Conservation (phyloP, 2,329 filamentous ascomycete genomes). For the Dactylellina cionopaga region DNA sequence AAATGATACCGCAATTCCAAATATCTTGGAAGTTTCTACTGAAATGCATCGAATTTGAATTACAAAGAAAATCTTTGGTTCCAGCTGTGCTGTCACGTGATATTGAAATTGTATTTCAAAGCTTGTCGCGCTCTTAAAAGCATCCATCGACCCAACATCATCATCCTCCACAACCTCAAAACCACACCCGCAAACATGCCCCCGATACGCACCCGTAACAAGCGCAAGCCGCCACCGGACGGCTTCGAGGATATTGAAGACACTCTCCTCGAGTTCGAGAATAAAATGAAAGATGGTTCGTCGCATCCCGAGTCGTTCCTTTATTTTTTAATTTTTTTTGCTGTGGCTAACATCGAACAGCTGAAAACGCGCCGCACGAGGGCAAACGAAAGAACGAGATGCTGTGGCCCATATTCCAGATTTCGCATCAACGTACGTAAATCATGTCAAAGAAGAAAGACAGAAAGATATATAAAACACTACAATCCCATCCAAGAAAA, state of each 20-base stretch:
- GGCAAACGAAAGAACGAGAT: constrained; percentile 88
- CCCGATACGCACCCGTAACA: constrained; percentile 77
- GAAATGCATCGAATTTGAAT: constrained; percentile 20
- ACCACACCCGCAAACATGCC: constrained; percentile 69
- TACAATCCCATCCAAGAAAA: background rate
- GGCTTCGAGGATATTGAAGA: constrained; percentile 90
- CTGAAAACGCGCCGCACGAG: constrained; percentile 84
- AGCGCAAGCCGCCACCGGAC: constrained; percentile 82
- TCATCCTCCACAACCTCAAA: constrained; percentile 18
- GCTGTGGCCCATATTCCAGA: constrained; percentile 97
- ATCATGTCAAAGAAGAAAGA: too few relatives aligned
- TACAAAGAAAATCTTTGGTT: constrained; percentile 23
- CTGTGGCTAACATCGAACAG: constrained; percentile 60
- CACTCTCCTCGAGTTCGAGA: constrained; percentile 82
- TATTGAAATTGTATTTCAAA: constrained; percentile 47
- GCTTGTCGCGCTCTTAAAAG: constrained; percentile 47
- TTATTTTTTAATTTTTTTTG: background rate
- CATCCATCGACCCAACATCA: constrained; percentile 27
- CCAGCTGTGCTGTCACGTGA: constrained; percentile 27
- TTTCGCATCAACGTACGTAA: constrained; percentile 84
- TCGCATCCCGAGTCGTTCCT: background rate
- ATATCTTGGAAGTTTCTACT: too few relatives aligned
- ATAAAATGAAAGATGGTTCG: constrained; percentile 83
- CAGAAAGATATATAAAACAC: constrained; percentile 5
- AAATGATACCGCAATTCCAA: too few relatives aligned